A percentile compares a stretch with the other conserved stretches of the same genome.
phyloP scores from a whole-genome alignment of 192 early-diverging fungal genomes.

The Coemansia sp. region DNA sequence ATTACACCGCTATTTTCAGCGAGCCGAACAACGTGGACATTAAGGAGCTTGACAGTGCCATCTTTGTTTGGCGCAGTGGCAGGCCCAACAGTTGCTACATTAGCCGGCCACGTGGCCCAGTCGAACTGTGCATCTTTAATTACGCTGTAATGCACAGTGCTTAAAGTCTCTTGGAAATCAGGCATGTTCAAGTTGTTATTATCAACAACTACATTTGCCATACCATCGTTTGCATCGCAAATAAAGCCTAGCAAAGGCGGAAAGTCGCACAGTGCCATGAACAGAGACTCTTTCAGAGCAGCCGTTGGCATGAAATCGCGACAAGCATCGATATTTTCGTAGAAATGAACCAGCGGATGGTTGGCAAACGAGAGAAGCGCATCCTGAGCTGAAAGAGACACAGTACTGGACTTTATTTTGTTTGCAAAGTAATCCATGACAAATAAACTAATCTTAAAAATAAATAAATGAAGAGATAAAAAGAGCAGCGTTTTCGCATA shows the following conservation, averaged over 20 bases:
- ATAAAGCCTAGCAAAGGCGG: conserved; percentile 35
- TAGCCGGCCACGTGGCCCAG: conserved; percentile 20
- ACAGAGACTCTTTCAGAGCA: conserved; percentile 16
- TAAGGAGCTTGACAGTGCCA: conserved; percentile 1
- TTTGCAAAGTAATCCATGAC: not conserved
- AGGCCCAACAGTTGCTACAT: conserved; percentile 25
- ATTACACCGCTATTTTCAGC: conserved; percentile 3
- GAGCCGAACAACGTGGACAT: not conserved
- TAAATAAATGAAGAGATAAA: not conserved
- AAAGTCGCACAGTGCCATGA: conserved; percentile 30
- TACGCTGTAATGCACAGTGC: conserved; percentile 14
- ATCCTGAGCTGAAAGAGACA: conserved; percentile 30
- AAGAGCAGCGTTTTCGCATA: not conserved
- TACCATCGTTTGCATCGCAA: not conserved
- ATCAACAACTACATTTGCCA: conserved; percentile 19
- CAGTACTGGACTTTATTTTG: not conserved
- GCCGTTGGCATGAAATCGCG: conserved; percentile 29
- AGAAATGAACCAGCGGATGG: conserved; percentile 47
- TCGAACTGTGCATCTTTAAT: conserved; percentile 12
- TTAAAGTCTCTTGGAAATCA: conserved; percentile 26
- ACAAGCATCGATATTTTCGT: conserved; percentile 13
- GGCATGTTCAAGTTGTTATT: conserved; percentile 33
- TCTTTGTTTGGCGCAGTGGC: conserved; percentile 11
- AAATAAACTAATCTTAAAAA: not conserved
- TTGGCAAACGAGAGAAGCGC: conserved; percentile 33